Base-by-base conservation (phyloP, 768 basidiomycete genomes). In the Trametes meyenii region DNA sequence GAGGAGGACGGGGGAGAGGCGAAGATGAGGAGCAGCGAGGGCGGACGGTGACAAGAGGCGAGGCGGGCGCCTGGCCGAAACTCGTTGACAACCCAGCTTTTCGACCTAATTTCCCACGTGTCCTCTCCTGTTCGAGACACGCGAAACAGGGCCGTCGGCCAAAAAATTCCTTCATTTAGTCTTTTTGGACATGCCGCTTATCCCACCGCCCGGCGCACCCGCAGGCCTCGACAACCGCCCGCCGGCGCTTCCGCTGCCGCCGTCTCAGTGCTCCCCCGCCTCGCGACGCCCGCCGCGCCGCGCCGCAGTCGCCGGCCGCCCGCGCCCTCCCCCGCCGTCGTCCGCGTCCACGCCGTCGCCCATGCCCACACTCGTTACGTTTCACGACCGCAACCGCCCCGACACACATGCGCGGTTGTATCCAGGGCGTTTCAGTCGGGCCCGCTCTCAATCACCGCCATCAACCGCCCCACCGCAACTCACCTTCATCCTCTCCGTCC, bases 61-160 rank as follows among this genome's bases (percentile, higher is more conserved):
- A 55, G 44, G 48, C 49, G 49, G 58, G 62, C 62, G 58, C 62
- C 51, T 64, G 53, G 46, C 23, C 58, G 63, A 67, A 64, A 55
- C 60, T 45, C 57, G 61, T 64, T 62, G 63, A 55, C 63, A 65
- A 60, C 62, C 62, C 58, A 64, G 58, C 40, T 55, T 58, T 63
- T 63, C 62, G 57, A 55, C 62, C 62, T 42, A 46, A 64, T 55
- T 46, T 64, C 62, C 62, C 62, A 64, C 58, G 62, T 64, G 58
- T 24, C 17, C 13, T 43, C 40, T 12, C 52, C 62, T 23, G 45
- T 52, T 49, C 51, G n/a, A 63, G 58, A 56, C 58, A 64, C 58
- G 62, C 62, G 54, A 59, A 60, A 60, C 58, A 64, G 62, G 62
- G 62, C 62, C 53, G 62, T 51, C n/a, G 39, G 39, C 58, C 58